Base-by-base conservation (phyloP, 257 asterid species). In the Hygrophila difformis region DNA sequence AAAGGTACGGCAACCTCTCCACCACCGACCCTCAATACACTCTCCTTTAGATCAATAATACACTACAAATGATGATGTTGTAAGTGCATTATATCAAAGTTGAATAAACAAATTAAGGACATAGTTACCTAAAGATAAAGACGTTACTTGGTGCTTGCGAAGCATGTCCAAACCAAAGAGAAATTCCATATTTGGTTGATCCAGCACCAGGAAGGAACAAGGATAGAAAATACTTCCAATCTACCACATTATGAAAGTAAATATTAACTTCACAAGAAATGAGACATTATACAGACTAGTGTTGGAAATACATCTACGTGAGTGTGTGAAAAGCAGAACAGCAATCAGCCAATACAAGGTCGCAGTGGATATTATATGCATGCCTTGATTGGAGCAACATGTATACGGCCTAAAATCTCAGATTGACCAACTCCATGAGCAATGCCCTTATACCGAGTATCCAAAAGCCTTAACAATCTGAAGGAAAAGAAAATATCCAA, bases 151-250 rank as follows among this genome's bases (percentile, higher is more conserved):
- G 70, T 91, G 99, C 73, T 91, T 91, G 57, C 94, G 94, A 52
- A 91, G 92, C 99, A 86, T 91, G 53, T 91, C 99, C 76, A 91
- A 71, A 31, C 99, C 96, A 69, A 91, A 91, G 36, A 91, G 89
- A 71, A 91, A 91, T 56, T 86, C 99, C 96, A 91, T 91, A 76
- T 86, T 91, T 49, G 96, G 89, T 50, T 86, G 57, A 74, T 91
- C 99, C 80, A 91, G 62, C 18, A 91, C 96, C 69, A 81, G 13
- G 72, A 91, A 91, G 49, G 98, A 80, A 61, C 95, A 86, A 2
- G 95, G 94, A 65, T 91, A 91, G 63, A 86, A 91, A 35, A 59
- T 71, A 43, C 51, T 67, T 47, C 99, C 94, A 47, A 91, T 86
- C 99, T 86, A 61, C 47, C 59, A 67, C 36, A 68, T 50, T 20